Evolutionary conservation across 768 basidiomycete species (phyloP), one percentile per base, ranked within the genome.

Genomic region (Podaxis sp.): DNA sequence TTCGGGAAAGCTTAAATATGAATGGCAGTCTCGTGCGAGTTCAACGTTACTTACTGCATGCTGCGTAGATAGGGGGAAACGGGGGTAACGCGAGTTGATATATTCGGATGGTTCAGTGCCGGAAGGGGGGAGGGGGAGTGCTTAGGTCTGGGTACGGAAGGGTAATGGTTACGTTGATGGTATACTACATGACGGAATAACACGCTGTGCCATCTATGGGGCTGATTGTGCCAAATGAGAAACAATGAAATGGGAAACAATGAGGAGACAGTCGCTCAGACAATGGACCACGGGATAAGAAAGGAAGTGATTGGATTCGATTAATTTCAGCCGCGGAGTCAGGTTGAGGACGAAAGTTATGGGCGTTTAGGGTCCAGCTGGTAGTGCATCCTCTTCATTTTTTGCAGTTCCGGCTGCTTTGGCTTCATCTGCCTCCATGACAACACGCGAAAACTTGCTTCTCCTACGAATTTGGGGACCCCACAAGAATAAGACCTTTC

Each of bases 401-500:
- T 60, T 54, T 4, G 38, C 38, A 37, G 53, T 26, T 20, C 44
- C 51, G 4, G 59, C 51, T 10, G 24, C 38, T 60, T 60, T 54
- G 30, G 28, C 51, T 53, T 52, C 51, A 28, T 60, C 59, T 2
- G 59, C 51, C 12, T 60, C 51, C 59, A 60, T 60, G 24, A 60
- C 58, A 22, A 60, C 26, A 41, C 51, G 50, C 4, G 77, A 78
- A 66, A 81, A 78, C 49, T 72, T 78, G 64, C 81, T 82, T 26
- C 72, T 69, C 56, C 60, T 69, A 13, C 81, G 74, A 56, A 82
- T 79, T 0, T 69, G 57, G 10, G 77, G 76, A 2, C 80, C 80
- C 59, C 73, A 80, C 54, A 79, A 77, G 66, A 79, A 80, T 26
- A 82, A 64, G 0, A 76, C 70, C 80, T 82, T n/a, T 7, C 8